Evolutionary conservation across 305 asterid genomes (phyloP).

Genomic region (Fraxinus albicans): DNA sequence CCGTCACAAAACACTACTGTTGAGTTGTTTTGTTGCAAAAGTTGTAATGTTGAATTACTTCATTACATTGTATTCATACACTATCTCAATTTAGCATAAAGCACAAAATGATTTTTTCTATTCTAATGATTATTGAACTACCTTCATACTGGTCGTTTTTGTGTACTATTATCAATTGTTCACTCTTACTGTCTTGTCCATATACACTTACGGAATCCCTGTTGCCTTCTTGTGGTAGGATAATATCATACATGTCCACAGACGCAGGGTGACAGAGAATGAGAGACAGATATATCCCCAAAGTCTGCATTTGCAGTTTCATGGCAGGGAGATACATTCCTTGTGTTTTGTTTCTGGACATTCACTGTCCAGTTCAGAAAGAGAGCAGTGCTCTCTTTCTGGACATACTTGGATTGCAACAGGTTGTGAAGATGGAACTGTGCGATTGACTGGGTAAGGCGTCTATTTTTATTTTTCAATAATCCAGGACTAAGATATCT

Average conservation of each 20-base stretch:
- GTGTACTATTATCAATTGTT: not conserved
- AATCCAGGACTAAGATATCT: constrained; percentile 1
- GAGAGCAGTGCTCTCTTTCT: constrained; percentile 34
- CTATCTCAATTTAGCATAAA: not conserved
- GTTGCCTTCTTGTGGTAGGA: constrained; percentile 50
- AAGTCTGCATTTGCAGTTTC: constrained; percentile 86
- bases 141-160: not conserved
- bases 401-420: constrained; percentile 74
- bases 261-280: constrained; percentile 56
- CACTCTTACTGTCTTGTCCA: not conserved
- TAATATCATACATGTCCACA: constrained; percentile 65
- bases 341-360: constrained; percentile 58
- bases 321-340: constrained; percentile 94
- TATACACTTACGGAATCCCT: constrained; percentile 11
- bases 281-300: constrained; percentile 67
- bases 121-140: not conserved
- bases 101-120: not conserved
- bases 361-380: constrained; percentile 37
- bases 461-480: constrained; percentile 1
- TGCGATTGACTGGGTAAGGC: constrained; percentile 78
- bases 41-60: not conserved
- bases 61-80: not conserved
- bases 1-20: not conserved
- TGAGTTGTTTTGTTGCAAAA: not conserved
- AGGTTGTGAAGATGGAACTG: constrained; percentile 98